Base-by-base conservation (phyloP, 495 filamentous ascomycete species). In the Aspergillus hancockii region DNA sequence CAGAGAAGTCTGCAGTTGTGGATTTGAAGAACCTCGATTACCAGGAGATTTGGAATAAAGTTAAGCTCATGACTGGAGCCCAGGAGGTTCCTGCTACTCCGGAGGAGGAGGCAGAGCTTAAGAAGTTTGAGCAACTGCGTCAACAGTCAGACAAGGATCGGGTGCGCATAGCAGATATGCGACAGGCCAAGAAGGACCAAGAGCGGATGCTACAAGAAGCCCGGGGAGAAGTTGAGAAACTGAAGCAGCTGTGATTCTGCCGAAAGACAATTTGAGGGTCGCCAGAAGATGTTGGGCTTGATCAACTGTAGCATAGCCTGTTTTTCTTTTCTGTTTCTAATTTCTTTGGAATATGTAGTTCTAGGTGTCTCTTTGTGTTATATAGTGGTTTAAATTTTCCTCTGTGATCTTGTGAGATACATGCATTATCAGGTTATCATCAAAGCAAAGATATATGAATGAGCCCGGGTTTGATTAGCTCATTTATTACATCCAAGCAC, bases 11-110 rank as follows among this genome's bases (percentile, higher is more conserved):
- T 6, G 65, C 68, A 8, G 64, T 73, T 21, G 52, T 80, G 28
- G 65, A 78, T 52, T 8, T 77, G 38, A 75, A 73, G 55, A 64
- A 73, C 50, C 59, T 73, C 31, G 67, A 60, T n/a, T 75, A 69
- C 31, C 50, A 70, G 51, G 74, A 85, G 49, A 97, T 98, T 58
- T 83, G 91, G 62, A 69, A 74, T 7, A 77, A 86, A 55, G 81
- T 98, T 28, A 66, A 92, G 57, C 71, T 77, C 21, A 73, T 87
- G 66, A 97, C 91, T 0, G 83, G 83, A 4, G 92, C 90, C 10
- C 73, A 78, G 50, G 75, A 75, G 21, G 71, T 96, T 3, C 59
- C 77, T 22, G 75, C 87, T 22, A 84, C 84, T 8, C 69, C 80
- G 10, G 81, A 84, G 61, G 90, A 96, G 59, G 64, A 80, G 65